Evolutionary conservation across 2,329 filamentous ascomycete species (phyloP).

Genomic region (Epichloe sibirici): DNA sequence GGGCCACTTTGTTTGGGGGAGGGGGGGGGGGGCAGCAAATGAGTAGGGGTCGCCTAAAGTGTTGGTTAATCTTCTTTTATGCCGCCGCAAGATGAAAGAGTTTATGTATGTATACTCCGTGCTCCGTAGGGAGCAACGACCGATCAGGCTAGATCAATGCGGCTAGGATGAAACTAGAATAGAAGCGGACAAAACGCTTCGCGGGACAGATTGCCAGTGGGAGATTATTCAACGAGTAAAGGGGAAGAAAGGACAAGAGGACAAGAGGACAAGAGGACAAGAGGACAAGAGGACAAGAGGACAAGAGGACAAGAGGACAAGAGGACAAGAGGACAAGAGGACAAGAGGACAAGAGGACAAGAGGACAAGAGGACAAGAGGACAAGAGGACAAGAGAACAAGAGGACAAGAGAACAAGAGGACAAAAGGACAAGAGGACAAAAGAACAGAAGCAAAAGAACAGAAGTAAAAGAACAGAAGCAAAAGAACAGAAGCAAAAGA

Average conservation of each 20-base stretch:
- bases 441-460: neutral
- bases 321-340: neutral
- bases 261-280: neutral
- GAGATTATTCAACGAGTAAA: neutral
- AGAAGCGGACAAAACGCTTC: neutral
- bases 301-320: neutral
- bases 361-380: neutral
- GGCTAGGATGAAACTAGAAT: neutral
- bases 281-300: neutral
- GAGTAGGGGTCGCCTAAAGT: constrained; percentile 1
- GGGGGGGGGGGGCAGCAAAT: neutral
- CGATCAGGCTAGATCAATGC: neutral
- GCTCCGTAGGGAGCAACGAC: too few species aligned
- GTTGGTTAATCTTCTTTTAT: neutral
- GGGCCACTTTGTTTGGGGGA: neutral
- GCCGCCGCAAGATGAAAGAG: neutral
- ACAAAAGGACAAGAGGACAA: neutral
- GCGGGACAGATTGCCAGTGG: neutral
- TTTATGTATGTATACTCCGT: too few species aligned
- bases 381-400: neutral
- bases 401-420: neutral
- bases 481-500: neutral
- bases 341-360: too few species aligned
- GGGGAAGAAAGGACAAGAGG: neutral
- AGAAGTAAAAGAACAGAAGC: too few species aligned